A percentile compares a stretch with the other conserved stretches of the same genome.
Evolutionary conservation across 345 rosid species (phyloP).

Genomic region (Hypericum androsaemum): DNA sequence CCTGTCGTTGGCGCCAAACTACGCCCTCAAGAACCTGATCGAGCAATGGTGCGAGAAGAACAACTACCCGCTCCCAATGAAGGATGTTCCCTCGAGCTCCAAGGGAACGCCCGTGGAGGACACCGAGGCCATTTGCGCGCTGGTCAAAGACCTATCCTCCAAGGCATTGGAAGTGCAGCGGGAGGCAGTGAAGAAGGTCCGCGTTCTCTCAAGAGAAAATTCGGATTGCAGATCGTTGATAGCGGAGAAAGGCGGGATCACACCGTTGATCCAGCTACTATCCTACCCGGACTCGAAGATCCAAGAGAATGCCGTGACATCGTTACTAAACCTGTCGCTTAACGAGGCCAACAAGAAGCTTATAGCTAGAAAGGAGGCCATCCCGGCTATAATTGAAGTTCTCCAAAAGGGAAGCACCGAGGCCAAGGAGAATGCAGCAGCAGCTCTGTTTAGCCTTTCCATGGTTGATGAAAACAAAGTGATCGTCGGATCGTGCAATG

Average conservation of each 20-base stretch:
- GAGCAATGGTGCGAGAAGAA: slow-evolving; percentile 69
- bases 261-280: slow-evolving; percentile 45
- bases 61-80: slow-evolving; percentile 42
- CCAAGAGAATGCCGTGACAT: slow-evolving; percentile 66
- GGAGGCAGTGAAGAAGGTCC: slow-evolving; percentile 45
- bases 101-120: slow-evolving; percentile 14
- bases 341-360: slow-evolving; percentile 56
- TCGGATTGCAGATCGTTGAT: slow-evolving; percentile 50
- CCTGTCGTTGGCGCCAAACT: slow-evolving; percentile 56
- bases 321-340: slow-evolving; percentile 57
- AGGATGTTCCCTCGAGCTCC: slow-evolving; percentile 9
- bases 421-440: slow-evolving; percentile 77
- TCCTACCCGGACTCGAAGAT: slow-evolving; percentile 53
- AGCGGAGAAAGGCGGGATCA: slow-evolving; percentile 45
- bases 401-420: slow-evolving; percentile 42
- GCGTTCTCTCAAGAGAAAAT: slow-evolving; percentile 54
- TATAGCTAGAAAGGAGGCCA: slow-evolving; percentile 44
- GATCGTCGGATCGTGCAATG: slow-evolving; percentile 39
- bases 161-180: slow-evolving; percentile 48
- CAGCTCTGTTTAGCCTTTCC: slow-evolving; percentile 68
- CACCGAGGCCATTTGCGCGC: slow-evolving; percentile 25
- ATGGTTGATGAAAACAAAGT: slow-evolving; percentile 79
- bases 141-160: slow-evolving; percentile 38
- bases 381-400: slow-evolving; percentile 52
- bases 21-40: slow-evolving; percentile 54